Evolutionary conservation across 169 alveolate species (phyloP), one percentile per base, ranked within the genome.

Genomic region (Cystoisospora suis): DNA sequence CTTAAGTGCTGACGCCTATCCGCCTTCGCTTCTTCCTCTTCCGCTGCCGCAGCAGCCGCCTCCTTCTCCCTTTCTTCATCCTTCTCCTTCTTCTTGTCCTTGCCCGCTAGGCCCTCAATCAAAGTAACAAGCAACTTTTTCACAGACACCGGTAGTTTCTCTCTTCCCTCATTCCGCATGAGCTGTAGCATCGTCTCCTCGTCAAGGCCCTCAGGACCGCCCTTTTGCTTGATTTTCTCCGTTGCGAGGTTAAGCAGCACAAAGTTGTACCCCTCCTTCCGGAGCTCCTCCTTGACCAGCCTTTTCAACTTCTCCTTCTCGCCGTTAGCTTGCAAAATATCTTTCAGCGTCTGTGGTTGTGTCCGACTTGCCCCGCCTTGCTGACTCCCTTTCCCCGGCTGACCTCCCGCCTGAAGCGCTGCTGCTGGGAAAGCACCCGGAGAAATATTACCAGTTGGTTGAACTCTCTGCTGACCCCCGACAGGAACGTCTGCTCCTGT

Each of bases 251-350:
- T 72, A 46, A 72, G 56, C 9, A 72, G 46, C 58, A 40, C 56
- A 72, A 72, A 72, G 53, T 72, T 72, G 83, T 72, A 72, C 23
- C 83, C 83, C 23, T 40, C 83, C 53, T 72, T 72, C 83, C 83
- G 46, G 4, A 72, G 83, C 27, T 72, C 83, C 47, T 72, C 83
- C 53, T 72, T 72, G 36, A 72, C 83, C 58, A 72, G 83, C 23
- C 42, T 72, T 53, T 36, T 72, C 32, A 72, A 56, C 56, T 40
- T 72, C 53, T 27, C 83, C 83, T 40, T 34, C 56, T 72, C 83
- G 27, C 83, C 83, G 53, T 9, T 72, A n/a, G 53, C 83, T 38
- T 38, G 83, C 58, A 72, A 56, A 29, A 72, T 7, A 29, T 72
- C 42, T 15, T 46, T n/a, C 34, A 72, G 83, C n/a, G 83, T 72